A percentile compares a stretch with the other conserved stretches of the same genome.
Evolutionary conservation across 1,284 basidiomycete genomes (phyloP).

Genomic region (Tilletiaria anomala): DNA sequence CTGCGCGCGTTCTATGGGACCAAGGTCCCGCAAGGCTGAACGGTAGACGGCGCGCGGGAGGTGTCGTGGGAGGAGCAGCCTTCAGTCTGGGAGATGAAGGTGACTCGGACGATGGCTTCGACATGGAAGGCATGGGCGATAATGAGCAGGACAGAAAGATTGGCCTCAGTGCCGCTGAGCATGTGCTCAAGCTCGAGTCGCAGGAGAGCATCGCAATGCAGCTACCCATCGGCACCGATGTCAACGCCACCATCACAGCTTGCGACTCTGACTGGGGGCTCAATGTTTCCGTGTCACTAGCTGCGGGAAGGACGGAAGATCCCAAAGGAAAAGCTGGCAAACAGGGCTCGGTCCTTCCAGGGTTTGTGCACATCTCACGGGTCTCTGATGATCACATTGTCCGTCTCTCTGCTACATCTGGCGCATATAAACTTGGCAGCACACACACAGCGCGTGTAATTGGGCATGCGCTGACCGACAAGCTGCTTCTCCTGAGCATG

Average conservation of each 20-base stretch:
- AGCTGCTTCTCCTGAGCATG: conserved; percentile 70
- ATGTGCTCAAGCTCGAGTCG: conserved; percentile 19
- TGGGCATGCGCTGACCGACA: conserved; percentile 75
- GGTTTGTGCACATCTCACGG: conserved; percentile 57
- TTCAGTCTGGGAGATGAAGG: conserved; percentile 15
- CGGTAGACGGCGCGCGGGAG: conserved; percentile 4
- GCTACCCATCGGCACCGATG: conserved; percentile 23
- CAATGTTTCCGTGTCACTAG: conserved; percentile 17
- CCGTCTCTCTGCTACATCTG: conserved; percentile 49
- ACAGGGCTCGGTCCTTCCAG: conserved; percentile 13
- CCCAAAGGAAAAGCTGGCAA: no score
- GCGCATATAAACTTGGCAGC: conserved; percentile 22
- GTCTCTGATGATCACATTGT: conserved; percentile 78
- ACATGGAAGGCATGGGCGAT: not conserved
- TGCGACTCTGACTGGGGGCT: conserved; percentile 33
- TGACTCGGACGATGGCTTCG: conserved; percentile 10
- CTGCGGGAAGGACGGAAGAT: no score
- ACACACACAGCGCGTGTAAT: conserved; percentile 72
- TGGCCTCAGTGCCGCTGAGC: conserved; percentile 25
- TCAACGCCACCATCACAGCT: conserved; percentile 19
- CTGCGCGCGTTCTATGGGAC: conserved; percentile 67
- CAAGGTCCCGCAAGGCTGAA: conserved; percentile 10
- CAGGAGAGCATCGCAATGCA: conserved; percentile 13
- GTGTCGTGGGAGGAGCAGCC: conserved; percentile 9
- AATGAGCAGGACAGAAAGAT: conserved; percentile 15